Evolutionary conservation across 2,329 filamentous ascomycete species (phyloP).

Genomic region (Fusarium sulawesiense): DNA sequence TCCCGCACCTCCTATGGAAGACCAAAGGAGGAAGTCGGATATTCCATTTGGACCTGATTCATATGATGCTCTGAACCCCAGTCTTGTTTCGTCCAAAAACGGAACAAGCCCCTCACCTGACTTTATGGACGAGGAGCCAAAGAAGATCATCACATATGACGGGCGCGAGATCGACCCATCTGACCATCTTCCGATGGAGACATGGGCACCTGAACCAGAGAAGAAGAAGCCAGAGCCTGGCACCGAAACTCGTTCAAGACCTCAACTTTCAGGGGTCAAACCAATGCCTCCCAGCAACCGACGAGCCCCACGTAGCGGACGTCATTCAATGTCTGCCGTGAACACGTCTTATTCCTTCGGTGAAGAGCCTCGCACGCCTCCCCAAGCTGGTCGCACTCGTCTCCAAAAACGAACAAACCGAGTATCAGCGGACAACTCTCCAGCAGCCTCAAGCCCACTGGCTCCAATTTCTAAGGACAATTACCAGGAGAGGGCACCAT

Average conservation of each 20-base stretch:
- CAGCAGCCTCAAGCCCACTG: constrained; percentile 60
- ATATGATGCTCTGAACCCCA: constrained; percentile 78
- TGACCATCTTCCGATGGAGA: constrained; percentile 80
- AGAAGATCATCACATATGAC: constrained; percentile 79
- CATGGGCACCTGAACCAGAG: constrained; percentile 82
- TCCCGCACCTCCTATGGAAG: constrained; percentile 68
- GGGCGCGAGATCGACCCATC: constrained; percentile 83
- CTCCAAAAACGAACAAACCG: constrained; percentile 72
- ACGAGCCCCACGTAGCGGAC: constrained; percentile 63
- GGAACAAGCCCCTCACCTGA: constrained; percentile 53
- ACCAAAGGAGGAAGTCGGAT: constrained; percentile 65
- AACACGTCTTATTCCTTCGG: constrained; percentile 48
- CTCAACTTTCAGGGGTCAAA: constrained; percentile 64
- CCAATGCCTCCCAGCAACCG: constrained; percentile 63
- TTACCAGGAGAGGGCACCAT: constrained; percentile 57
- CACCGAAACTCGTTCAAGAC: constrained; percentile 54
- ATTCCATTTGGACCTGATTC: constrained; percentile 81
- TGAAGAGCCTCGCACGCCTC: constrained; percentile 50
- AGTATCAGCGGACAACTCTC: constrained; percentile 54
- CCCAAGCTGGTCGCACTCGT: constrained; percentile 62
- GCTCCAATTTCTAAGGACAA: constrained; percentile 65
- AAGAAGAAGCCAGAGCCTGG: constrained; percentile 52
- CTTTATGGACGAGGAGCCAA: constrained; percentile 62
- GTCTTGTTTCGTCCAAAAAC: constrained; percentile 51
- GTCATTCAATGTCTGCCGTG: constrained; percentile 59